Evolutionary conservation across 345 rosid genomes (phyloP), one percentile per base, ranked within the genome.

Genomic region (Citrus medica): DNA sequence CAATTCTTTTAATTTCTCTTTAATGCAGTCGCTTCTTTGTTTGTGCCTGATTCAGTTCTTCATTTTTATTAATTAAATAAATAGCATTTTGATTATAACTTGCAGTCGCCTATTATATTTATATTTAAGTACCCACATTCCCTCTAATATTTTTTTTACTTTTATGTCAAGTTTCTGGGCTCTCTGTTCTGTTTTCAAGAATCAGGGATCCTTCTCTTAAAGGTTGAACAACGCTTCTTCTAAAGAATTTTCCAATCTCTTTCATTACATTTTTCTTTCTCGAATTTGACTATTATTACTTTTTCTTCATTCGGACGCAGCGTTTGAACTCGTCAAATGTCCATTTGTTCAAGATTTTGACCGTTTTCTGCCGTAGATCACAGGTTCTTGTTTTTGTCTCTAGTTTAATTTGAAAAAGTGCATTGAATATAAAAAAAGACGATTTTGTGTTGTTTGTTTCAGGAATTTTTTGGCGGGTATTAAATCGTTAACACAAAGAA

Each of bases 131-230:
- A 55, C 38, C 25, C 19, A 19, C 48, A 38, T 77, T 63, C 76
- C 64, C 32, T 64, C 0, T 4, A 8, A 76, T n/a, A 16, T 13
- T 21, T 70, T 78, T 68, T 48, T 69, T 30, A 32, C 83, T 73
- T 66, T 38, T 48, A 55, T 83, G 82, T 82, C 88, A 84, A 76
- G 82, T 71, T 82, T 83, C 80, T 75, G 79, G 65, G 48, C 38
- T 9, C 66, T 24, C 27, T 12, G 22, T 40, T 19, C 70, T 38
- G 56, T 73, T 78, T 80, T 79, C 62, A 83, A 27, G 83, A 84
- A 71, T 71, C 79, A 10, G 71, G 42, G 79, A 79, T 58, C 76
- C 79, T 77, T 78, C 60, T 66, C 78, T n/a, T 38, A 19, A 53
- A 76, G 87, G 80, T 78, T 81, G 60, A 78, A 75, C 68, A 60